Base-by-base conservation (phyloP, 2,329 filamentous ascomycete species). In the Aspergillus fumigatus region DNA sequence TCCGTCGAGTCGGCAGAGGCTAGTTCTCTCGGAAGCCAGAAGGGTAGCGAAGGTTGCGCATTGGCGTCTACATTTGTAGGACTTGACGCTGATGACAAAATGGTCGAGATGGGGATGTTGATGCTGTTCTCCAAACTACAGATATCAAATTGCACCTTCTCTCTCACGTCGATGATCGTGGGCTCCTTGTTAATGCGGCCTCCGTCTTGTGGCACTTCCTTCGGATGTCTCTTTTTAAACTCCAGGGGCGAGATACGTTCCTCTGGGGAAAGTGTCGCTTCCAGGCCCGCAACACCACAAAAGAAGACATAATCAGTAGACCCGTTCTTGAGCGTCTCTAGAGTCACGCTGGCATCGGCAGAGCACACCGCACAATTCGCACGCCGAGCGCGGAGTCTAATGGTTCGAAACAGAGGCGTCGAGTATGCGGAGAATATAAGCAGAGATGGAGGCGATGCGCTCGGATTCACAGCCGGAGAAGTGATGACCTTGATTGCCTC, bases 401-500 rank as follows among this genome's bases (percentile, higher is more conserved):
- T 85, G 0, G 84, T 87, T 11, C 92, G 83, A 68, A 97, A 97
- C 48, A 70, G 65, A 2, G 75, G 73, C 3, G 63, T 68, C 9
- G 70, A 75, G 56, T 75, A 78, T 4, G 75, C 75, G 0, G 76
- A 78, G 61, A 77, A 78, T 4, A 78, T 72, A 35, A 75, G 72
- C 7, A 78, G 61, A 5, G 72, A 68, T 5, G 74, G 73, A 5
- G 69, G 61, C 40, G 56, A 60, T 6, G 70, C 67, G 8, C 67
- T 48, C 14, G 55, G 54, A 21, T 57, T 56, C 55, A 68, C 53
- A 55, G 65, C 48, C 17, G 62, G 63, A 25, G 77, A 67, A 0
- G 84, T 81, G 17, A 97, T 80, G n/a, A 97, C 73, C 70, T 95
- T 94, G 66, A 97, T 86, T 0, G 90, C 86, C 75, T 97, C 92